These are phyloP conservation scores for Yamadazyma conglobata DNA, from an alignment of 1,139 yeast genomes.

Conservation along the genomic window DNA sequence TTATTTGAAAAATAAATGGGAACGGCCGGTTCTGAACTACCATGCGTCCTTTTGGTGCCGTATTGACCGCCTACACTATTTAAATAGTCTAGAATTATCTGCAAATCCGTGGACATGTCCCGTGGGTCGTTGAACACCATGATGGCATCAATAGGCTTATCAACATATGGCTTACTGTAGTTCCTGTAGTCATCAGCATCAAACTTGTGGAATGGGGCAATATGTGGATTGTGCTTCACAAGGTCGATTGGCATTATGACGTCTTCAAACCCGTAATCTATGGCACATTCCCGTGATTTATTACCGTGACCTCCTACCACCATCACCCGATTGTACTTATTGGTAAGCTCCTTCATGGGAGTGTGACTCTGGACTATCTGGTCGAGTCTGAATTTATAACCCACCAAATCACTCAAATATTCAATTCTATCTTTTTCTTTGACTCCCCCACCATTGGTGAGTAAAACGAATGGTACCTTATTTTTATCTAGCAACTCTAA, in stretches of 20 bases:
- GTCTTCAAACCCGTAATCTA: slow-evolving; percentile 73
- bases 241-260: slow-evolving; percentile 79
- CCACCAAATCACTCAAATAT: slow-evolving; percentile 50
- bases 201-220: slow-evolving; percentile 72
- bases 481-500: slow-evolving; percentile 51
- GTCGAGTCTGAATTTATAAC: slow-evolving; percentile 48
- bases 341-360: slow-evolving; percentile 66
- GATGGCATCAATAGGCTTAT: slow-evolving; percentile 66
- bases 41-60: slow-evolving; percentile 53
- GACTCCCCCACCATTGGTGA: slow-evolving; percentile 94
- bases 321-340: slow-evolving; percentile 56
- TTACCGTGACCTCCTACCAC: slow-evolving; percentile 85
- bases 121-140: slow-evolving; percentile 89
- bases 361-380: slow-evolving; percentile 92
- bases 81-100: slow-evolving; percentile 69
- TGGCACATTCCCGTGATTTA: slow-evolving; percentile 66
- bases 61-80: slow-evolving; percentile 60
- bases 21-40: slow-evolving; percentile 49
- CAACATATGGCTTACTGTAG: slow-evolving; percentile 35
- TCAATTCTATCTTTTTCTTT: slow-evolving; percentile 61
- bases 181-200: slow-evolving; percentile 43
- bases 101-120: slow-evolving; percentile 85
- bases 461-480: slow-evolving; percentile 73
- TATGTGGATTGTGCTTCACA: slow-evolving; percentile 50
- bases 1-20: slow-evolving; percentile 86